These are phyloP conservation scores for Noccaea bulbosa DNA, from an alignment of 345 rosid species.

Conservation along the genomic window DNA sequence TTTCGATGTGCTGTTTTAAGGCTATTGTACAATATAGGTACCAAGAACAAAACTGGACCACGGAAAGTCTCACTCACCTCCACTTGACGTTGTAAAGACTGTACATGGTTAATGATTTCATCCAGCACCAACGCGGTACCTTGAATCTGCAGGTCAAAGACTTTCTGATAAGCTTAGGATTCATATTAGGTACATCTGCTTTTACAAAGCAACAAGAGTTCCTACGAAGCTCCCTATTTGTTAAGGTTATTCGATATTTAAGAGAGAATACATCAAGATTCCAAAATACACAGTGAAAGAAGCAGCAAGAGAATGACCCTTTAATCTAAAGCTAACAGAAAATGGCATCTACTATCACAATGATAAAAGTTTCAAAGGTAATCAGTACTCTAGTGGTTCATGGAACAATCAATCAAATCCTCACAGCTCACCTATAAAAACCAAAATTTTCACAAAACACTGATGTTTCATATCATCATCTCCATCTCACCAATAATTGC, in stretches of 20 bases:
- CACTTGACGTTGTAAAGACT: slow-evolving; percentile 88
- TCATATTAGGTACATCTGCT: slow-evolving; percentile 1
- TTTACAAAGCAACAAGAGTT: slow-evolving; percentile 4
- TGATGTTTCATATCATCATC: slow-evolving; percentile 39
- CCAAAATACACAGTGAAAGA: slow-evolving; percentile 12
- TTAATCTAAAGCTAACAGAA: slow-evolving; percentile 24
- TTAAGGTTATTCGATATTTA: slow-evolving; percentile 9
- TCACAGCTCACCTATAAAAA: slow-evolving; percentile 38
- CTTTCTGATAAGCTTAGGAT: slow-evolving; percentile 27
- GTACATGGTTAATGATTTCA: slow-evolving; percentile 96
- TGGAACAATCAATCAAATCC: slow-evolving; percentile 39
- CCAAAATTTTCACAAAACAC: slow-evolving; percentile 4
- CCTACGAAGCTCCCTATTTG: slow-evolving; percentile 3
- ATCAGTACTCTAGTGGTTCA: slow-evolving; percentile 32
- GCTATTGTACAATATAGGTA: slow-evolving; percentile 30
- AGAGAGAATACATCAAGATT: slow-evolving; percentile 13
- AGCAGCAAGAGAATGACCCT: slow-evolving; percentile 8
- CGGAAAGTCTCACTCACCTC: slow-evolving; percentile 68
- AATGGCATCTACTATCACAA: slow-evolving; percentile 12
- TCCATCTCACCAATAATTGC: slow-evolving; percentile 41
- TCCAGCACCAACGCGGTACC: slow-evolving; percentile 95
- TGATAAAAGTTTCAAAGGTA: slow-evolving; percentile 8
- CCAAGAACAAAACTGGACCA: slow-evolving; percentile 30
- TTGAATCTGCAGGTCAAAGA: slow-evolving; percentile 68
- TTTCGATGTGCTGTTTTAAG: slow-evolving; percentile 18